Evolutionary conservation across 2,329 filamentous ascomycete species (phyloP), one percentile per base, ranked within the genome.

Genomic region (Trichoderma breve): DNA sequence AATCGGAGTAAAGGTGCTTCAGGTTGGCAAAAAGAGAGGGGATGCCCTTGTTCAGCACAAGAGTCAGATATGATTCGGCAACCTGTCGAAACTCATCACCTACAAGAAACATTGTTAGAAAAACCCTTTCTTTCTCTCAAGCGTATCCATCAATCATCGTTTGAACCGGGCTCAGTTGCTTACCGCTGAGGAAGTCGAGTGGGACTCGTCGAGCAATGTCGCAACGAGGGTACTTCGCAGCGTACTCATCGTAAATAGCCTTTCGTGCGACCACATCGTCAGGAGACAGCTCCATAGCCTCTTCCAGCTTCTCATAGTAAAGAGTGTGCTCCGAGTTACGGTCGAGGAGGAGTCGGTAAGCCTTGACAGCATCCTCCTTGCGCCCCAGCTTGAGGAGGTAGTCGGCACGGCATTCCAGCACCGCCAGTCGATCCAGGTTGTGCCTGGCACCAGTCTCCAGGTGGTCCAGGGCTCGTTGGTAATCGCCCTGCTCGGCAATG

Each of bases 11-110:
- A 26, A 99, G 87, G 75, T 97, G 91, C 84, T 99, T 99, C 73
- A 99, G 87, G 81, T 98, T 99, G 43, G 94, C 94, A 82, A 99
- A 99, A 4, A 95, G 95, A 3, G 96, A 99, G 1, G 96, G 95
- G 4, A 98, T 93, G 12, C 95, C 96, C 82, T 95, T 97, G 81
- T 92, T 90, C 71, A 99, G 86, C 92, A 97, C 97, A 34, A 91
- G 87, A 65, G 91, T 88, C 73, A 99, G 82, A 80, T 99, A 99
- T 26, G 84, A 83, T 79, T 94, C 91, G 8, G 92, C 95, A 28
- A 93, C 91, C 76, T 90, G 83, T 78, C 88, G 88, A 84, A 99
- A 99, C 5, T 91, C 90, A 57, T 97, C 91, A 5, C 93, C 92
- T 91, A 57, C 61, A 57, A 2, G n/a, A 18, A 71, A 6, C 4